A percentile compares a stretch with the other conserved stretches of the same genome.
Evolutionary conservation across 306 rosid genomes (phyloP).

Genomic region (Inga oerstediana): DNA sequence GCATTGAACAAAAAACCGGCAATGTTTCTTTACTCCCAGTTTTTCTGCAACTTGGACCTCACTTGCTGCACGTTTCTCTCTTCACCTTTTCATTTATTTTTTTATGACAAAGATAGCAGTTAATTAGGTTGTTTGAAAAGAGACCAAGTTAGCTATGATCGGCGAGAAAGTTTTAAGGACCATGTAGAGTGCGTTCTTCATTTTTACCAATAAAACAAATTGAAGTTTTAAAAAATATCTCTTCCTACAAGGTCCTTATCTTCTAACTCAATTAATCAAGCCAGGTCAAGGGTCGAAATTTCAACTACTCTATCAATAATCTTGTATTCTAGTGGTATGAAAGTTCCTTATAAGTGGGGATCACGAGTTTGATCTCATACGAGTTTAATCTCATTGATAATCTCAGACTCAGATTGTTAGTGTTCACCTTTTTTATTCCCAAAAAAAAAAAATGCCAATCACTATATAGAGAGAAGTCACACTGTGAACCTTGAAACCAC

Average conservation of each 20-base stretch:
- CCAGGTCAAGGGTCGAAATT: neutral
- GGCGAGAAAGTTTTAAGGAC: neutral
- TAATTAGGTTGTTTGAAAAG: conserved; percentile 33
- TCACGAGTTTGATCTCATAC: no score
- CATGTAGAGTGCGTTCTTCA: neutral
- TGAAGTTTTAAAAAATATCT: neutral
- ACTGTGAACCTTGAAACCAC: conserved; percentile 22
- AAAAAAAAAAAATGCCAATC: neutral
- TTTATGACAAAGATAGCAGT: conserved; percentile 29
- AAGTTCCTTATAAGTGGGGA: no score
- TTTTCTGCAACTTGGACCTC: conserved; percentile 42
- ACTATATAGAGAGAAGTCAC: neutral
- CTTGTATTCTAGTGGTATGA: no score
- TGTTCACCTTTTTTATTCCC: no score
- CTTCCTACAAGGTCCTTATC: conserved; percentile 4
- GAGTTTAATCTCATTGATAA: no score
- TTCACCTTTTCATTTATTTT: conserved; percentile 6
- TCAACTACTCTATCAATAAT: no score
- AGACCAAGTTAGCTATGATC: conserved; percentile 25
- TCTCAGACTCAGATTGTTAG: no score
- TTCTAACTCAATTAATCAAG: neutral
- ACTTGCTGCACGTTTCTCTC: conserved; percentile 18
- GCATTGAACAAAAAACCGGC: conserved; percentile 47
- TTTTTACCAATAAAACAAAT: neutral
- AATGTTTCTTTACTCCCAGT: conserved; percentile 1